A percentile compares a stretch with the other conserved stretches of the same genome.
phyloP scores from a whole-genome alignment of 2,329 filamentous ascomycete species.

The Trichoderma polysporum region DNA sequence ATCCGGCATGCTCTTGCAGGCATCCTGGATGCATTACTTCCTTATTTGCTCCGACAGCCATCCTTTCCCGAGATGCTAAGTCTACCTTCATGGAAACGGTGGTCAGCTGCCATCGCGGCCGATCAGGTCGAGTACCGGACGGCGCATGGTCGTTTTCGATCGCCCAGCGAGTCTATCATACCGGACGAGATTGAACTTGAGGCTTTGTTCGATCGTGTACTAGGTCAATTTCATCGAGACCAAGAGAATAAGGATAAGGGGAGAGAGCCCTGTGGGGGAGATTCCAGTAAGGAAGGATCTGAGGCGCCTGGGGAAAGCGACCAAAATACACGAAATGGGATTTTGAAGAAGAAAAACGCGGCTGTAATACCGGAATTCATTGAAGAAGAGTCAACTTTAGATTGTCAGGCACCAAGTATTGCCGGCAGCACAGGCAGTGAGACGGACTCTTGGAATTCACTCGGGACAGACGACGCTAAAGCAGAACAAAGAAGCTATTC shows the following conservation, averaged over 20 bases:
- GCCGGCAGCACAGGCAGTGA: slow-evolving; percentile 7
- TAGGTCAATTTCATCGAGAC: neutral
- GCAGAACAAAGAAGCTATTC: neutral
- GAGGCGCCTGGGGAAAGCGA: neutral
- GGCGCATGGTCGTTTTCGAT: slow-evolving; percentile 21
- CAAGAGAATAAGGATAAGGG: neutral
- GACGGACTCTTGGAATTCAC: neutral
- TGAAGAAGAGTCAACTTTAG: neutral
- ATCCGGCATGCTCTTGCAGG: slow-evolving; percentile 35
- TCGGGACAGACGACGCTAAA: neutral
- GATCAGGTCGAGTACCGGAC: slow-evolving; percentile 32
- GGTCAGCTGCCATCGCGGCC: slow-evolving; percentile 28
- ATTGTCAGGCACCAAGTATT: neutral
- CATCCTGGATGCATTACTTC: slow-evolving; percentile 30
- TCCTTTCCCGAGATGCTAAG: slow-evolving; percentile 28
- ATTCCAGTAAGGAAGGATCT: neutral
- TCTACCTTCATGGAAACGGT: slow-evolving; percentile 27
- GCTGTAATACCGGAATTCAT: neutral
- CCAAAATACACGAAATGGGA: neutral
- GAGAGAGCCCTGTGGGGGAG: too few species aligned
- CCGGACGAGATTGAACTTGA: slow-evolving; percentile 13
- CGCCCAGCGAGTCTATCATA: slow-evolving; percentile 10
- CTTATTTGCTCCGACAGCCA: slow-evolving; percentile 29
- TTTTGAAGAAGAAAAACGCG: neutral
- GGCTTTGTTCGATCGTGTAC: slow-evolving; percentile 5